These are phyloP conservation scores for Gossypium thurberi DNA, from an alignment of 345 rosid species.

Conservation along the genomic window DNA sequence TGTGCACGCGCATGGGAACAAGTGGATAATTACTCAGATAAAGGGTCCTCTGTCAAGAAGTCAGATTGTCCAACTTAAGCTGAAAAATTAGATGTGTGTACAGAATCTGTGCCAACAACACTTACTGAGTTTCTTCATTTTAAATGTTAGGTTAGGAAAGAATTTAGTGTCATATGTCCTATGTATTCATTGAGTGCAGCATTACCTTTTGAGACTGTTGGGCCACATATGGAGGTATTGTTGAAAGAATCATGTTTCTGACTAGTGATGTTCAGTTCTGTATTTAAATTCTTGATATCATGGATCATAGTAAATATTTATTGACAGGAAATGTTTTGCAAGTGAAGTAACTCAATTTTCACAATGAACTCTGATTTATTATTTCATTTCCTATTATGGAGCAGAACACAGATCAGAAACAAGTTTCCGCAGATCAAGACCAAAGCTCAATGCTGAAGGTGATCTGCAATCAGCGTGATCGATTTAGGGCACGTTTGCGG, in stretches of 20 bases:
- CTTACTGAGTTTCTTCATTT: not conserved
- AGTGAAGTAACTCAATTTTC: conserved; percentile 12
- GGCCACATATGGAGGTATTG: not conserved
- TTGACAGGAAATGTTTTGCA: not conserved
- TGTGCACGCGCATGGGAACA: not conserved
- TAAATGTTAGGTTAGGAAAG: not conserved
- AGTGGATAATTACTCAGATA: not conserved
- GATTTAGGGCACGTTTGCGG: conserved; percentile 76
- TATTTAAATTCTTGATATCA: not conserved
- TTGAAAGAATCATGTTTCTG: not conserved
- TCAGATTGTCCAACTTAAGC: not conserved
- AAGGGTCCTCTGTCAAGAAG: not conserved
- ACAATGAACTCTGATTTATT: not conserved
- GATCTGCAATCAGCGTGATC: conserved; percentile 92
- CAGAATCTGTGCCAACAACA: not conserved
- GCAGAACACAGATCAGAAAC: conserved; percentile 68
- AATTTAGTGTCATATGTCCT: not conserved
- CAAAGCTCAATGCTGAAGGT: conserved; percentile 98
- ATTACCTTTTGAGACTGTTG: not conserved
- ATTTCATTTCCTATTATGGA: conserved; percentile 14
- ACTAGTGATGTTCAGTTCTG: not conserved
- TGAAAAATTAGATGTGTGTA: not conserved
- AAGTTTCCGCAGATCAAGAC: conserved; percentile 77
- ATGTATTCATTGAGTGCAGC: not conserved
- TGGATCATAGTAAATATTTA: not conserved